Evolutionary conservation across 2,329 filamentous ascomycete genomes (phyloP).

Genomic region (Fusarium floridanum): DNA sequence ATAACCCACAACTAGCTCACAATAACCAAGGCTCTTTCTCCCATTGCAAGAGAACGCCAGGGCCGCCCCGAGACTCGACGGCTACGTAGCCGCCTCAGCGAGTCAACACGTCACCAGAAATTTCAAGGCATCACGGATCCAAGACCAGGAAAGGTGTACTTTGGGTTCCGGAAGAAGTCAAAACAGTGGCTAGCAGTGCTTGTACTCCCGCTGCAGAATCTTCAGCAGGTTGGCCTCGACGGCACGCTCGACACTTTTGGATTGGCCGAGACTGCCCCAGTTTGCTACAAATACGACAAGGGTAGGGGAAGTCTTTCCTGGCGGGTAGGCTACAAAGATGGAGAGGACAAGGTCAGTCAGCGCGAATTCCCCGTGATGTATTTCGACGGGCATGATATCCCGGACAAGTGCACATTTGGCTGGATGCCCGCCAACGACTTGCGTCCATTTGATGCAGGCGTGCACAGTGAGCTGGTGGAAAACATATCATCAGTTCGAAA

Average conservation of each 20-base stretch:
- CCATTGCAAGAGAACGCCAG: background rate
- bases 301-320: conserved; percentile 3
- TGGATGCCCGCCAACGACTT: conserved; percentile 33
- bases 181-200: conserved; percentile 10
- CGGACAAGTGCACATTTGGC: conserved; percentile 27
- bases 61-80: background rate
- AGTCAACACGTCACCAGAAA: background rate
- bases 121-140: conserved; percentile 6
- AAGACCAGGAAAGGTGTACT: background rate
- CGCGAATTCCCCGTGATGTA: conserved; percentile 38
- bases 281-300: conserved; percentile 3
- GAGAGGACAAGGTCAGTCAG: conserved; percentile 1
- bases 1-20: too few species aligned
- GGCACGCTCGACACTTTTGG: background rate
- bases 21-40: too few species aligned
- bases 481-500: conserved; percentile 15
- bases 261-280: background rate
- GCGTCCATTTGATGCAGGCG: conserved; percentile 13
- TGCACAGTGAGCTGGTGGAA: conserved; percentile 3
- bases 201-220: background rate
- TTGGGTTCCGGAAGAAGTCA: background rate
- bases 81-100: background rate
- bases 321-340: conserved; percentile 20
- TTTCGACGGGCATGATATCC: conserved; percentile 38
- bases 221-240: background rate